Evolutionary conservation across 345 rosid genomes (phyloP), one percentile per base, ranked within the genome.

Genomic region (Boechera stricta): DNA sequence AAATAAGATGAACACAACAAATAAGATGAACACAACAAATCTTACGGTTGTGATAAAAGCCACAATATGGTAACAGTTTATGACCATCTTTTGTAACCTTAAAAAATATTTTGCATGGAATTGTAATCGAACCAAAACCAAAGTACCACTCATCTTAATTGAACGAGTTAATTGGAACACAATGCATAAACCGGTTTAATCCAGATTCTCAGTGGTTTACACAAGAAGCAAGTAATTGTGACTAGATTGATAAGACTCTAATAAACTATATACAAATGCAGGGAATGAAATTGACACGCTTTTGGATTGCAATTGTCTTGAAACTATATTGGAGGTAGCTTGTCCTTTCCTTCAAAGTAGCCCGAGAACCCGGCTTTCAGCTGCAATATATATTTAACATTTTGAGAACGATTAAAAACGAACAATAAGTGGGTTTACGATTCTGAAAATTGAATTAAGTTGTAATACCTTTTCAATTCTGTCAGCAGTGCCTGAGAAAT

Each of bases 391-490:
- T 32, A 38, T 59, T 66, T 7, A 3, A 49, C 49, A 21, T 32
- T 66, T 59, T 42, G 49, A 60, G 73, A 28, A 33, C 9, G 26
- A 52, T 11, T 24, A 7, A 32, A 55, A 45, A 33, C 32, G 13
- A 54, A 39, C 42, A 54, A 15, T 5, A 49, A 36, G 11, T 32
- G 41, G 48, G 13, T 48, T 60, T 18, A 41, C 41, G 7, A 29
- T 18, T 42, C 3, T 57, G 35, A 71, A 36, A 33, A 7, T 3
- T n/a, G 33, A 39, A 18, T 0, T 21, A 2, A 36, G 60, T 45
- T 62, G 7, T 59, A 48, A 31, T 18, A 87, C 94, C 89, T 87
- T 82, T 75, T 81, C 77, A 63, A 83, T 36, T 56, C 72, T 83
- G 58, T 80, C 81, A 31, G 72, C 26, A 45, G 80, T 48, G 67